phyloP scores from a whole-genome alignment of 768 basidiomycete genomes.

The Mrakia blollopis region DNA sequence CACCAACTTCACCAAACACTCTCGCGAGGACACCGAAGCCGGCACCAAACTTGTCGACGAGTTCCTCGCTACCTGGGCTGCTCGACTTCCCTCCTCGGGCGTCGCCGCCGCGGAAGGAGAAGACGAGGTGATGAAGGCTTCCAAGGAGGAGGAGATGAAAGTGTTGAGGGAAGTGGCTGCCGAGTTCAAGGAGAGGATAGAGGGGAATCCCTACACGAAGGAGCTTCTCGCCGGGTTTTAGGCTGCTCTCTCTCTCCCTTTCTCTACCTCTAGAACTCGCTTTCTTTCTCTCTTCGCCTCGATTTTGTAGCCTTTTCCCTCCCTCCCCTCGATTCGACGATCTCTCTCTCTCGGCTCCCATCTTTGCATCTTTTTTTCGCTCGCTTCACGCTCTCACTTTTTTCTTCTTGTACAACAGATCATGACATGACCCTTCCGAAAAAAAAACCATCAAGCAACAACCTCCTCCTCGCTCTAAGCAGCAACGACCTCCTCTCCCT shows the following conservation, averaged over 20 bases:
- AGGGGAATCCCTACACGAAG: constrained; percentile 65
- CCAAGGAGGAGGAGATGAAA: constrained; percentile 50
- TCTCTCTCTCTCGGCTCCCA: neutral
- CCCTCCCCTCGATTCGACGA: too few species aligned
- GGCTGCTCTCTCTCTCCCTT: neutral
- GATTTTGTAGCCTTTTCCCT: neutral
- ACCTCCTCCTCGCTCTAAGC: neutral
- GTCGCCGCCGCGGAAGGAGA: constrained; percentile 35
- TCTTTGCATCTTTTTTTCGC: neutral
- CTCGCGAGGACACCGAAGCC: constrained; percentile 62
- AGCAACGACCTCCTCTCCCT: constrained; percentile 34
- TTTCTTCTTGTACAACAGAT: constrained; percentile 36
- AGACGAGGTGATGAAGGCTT: constrained; percentile 47
- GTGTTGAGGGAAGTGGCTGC: constrained; percentile 61
- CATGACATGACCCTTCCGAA: neutral
- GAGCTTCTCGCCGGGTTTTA: constrained; percentile 39
- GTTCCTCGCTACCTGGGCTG: constrained; percentile 65
- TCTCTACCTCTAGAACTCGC: neutral
- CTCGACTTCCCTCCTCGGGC: constrained; percentile 33
- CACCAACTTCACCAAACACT: constrained; percentile 48
- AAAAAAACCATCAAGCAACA: neutral
- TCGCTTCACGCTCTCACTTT: constrained; percentile 13
- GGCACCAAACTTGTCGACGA: constrained; percentile 77
- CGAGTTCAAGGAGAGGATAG: constrained; percentile 62
- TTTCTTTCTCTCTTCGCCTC: constrained; percentile 39